Evolutionary conservation across 2,329 filamentous ascomycete species (phyloP).

Genomic region (Plenodomus biglobosus): DNA sequence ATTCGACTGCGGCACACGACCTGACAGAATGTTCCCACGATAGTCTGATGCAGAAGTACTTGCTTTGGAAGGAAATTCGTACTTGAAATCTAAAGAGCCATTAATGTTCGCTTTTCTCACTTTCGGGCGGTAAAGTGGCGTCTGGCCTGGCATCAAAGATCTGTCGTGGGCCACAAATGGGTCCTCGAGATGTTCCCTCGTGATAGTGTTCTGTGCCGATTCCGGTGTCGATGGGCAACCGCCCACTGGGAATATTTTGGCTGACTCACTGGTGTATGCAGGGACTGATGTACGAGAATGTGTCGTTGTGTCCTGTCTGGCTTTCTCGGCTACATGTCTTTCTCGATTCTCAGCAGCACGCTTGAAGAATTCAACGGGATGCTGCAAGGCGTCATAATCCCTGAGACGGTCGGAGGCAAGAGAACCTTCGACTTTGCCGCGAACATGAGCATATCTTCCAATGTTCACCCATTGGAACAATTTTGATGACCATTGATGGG

Average conservation of each 20-base stretch:
- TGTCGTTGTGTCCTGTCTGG: conserved; percentile 1
- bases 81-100: conserved; percentile 27
- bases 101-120: background rate
- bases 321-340: conserved; percentile 12
- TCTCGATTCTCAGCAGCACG: conserved; percentile 45
- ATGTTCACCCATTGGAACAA: conserved; percentile 51
- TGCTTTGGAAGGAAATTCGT: conserved; percentile 26
- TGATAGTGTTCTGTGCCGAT: conserved; percentile 2
- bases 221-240: background rate
- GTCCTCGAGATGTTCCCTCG: conserved; percentile 24
- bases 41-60: conserved; percentile 2
- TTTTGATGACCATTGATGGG: conserved; percentile 49
- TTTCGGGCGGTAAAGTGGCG: background rate
- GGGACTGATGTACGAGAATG: background rate
- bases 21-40: conserved; percentile 3
- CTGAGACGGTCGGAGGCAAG: conserved; percentile 46
- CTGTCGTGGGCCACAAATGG: conserved; percentile 25
- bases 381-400: conserved; percentile 38
- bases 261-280: background rate
- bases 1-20: conserved; percentile 1
- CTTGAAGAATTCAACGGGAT: conserved; percentile 48
- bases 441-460: conserved; percentile 47
- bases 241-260: background rate
- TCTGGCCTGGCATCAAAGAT: background rate
- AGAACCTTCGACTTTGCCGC: conserved; percentile 48